These are phyloP conservation scores for Peltaster fructicola DNA, from an alignment of 2,329 filamentous ascomycete genomes.

Conservation along the genomic window DNA sequence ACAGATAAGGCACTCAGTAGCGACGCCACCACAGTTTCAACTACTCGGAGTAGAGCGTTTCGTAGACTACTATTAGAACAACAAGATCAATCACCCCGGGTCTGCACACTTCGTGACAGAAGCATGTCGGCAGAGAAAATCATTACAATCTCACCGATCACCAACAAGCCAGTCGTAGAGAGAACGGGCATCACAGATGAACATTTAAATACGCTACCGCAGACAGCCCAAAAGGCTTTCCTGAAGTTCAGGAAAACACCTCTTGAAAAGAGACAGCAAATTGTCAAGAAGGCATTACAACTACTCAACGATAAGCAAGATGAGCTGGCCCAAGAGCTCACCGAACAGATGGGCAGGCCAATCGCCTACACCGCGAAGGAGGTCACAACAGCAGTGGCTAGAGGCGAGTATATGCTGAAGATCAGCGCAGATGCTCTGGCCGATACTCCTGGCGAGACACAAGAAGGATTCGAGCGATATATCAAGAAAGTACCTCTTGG, in stretches of 20 bases:
- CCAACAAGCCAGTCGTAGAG: conserved; percentile 67
- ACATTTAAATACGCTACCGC: conserved; percentile 56
- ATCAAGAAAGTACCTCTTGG: conserved; percentile 79
- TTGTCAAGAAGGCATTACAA: conserved; percentile 63
- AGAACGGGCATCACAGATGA: conserved; percentile 54
- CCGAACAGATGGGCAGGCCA: conserved; percentile 86
- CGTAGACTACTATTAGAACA: too few species aligned
- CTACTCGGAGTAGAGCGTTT: too few species aligned
- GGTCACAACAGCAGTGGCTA: conserved; percentile 66
- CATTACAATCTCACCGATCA: conserved; percentile 76
- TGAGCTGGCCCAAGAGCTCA: conserved; percentile 68
- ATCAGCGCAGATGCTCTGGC: conserved; percentile 63
- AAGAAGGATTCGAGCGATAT: conserved; percentile 79
- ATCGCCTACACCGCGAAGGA: conserved; percentile 76
- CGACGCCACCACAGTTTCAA: too few species aligned
- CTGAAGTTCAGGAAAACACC: conserved; percentile 57
- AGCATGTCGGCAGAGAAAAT: conserved; percentile 39
- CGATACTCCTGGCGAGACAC: conserved; percentile 64
- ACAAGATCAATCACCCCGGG: too few species aligned
- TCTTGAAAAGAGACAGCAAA: conserved; percentile 57
- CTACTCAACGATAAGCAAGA: conserved; percentile 54
- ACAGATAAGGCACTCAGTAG: too few species aligned
- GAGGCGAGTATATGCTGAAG: conserved; percentile 71
- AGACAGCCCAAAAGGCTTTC: conserved; percentile 58
- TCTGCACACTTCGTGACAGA: too few species aligned